Base-by-base conservation (phyloP, 1,139 yeast genomes). In the Hyphopichia fennica region DNA sequence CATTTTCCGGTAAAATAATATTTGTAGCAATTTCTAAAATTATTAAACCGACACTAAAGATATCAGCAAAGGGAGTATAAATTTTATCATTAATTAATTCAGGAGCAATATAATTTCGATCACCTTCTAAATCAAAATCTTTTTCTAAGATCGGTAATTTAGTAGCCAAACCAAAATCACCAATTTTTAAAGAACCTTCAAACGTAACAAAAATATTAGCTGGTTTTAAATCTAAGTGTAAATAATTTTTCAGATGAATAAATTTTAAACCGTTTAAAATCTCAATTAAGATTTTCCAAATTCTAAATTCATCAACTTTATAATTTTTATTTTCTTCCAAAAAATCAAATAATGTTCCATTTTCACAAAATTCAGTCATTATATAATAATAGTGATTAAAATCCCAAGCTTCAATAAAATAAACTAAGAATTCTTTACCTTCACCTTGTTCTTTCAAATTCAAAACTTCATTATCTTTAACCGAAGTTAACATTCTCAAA, bases 11-110 rank as follows among this genome's bases (percentile, higher is more conserved):
- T 39, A 95, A 68, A 8, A 91, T 82, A 40, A 93, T 93, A 62
- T 93, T 93, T 2, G 99, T 96, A 1, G 99, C 99, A 53, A 90
- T 87, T 63, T 93, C 99, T 39, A 93, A 84, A 70, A 93, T 84
- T 51, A 93, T 87, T 46, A 95, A 72, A 0, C 99, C 99, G 37
- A 91, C 77, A 27, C 96, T 87, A 63, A 93, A 93, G 11, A 93
- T 83, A 62, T 93, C 99, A 0, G 99, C 98, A 46, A 93, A 91
- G 51, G 87, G 90, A 40, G 90, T 91, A 58, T 93, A 93, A 41
- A 79, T 76, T 56, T 89, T 90, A 43, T 79, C 82, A 34, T 91
- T 82, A 44, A 93, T 82, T 31, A 93, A 83, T 62, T 93, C 99
- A 1, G 99, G 99, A 0, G 99, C 99, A 65, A 93, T 93, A 63